Conservation (phyloP, 2,329 filamentous ascomycete genomes). For the Alternaria solani region DNA sequence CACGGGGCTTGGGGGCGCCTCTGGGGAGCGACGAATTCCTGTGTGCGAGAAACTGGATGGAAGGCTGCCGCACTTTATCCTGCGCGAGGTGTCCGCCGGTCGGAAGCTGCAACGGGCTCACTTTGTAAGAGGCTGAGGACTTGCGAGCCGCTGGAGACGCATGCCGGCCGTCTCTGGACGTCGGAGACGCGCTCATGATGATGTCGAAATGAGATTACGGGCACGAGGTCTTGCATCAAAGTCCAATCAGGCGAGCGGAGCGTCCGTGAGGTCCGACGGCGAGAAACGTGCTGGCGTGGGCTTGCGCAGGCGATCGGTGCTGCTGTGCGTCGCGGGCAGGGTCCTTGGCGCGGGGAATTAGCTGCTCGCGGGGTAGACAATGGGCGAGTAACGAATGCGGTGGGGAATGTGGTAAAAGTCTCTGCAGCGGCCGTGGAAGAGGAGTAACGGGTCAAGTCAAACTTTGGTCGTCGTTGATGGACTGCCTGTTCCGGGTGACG, state of each 20-base stretch:
- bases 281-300: conserved; percentile 35
- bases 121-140: conserved; percentile 24
- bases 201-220: conserved; percentile 22
- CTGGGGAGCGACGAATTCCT: conserved; percentile 40
- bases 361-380: conserved; percentile 22
- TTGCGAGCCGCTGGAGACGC: conserved; percentile 37
- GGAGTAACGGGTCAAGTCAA: not conserved
- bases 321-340: conserved; percentile 34
- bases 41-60: conserved; percentile 50
- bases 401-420: not conserved
- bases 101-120: conserved; percentile 40
- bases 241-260: conserved; percentile 30
- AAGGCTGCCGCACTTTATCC: conserved; percentile 46
- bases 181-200: conserved; percentile 49
- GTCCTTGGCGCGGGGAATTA: conserved; percentile 43
- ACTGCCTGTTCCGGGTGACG: conserved; percentile 25
- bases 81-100: conserved; percentile 28
- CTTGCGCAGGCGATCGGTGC: conserved; percentile 35
- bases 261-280: conserved; percentile 21
- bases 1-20: conserved; percentile 45
- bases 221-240: conserved; percentile 31
- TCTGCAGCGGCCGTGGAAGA: conserved; percentile 2
- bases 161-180: conserved; percentile 36
- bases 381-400: conserved; percentile 7
- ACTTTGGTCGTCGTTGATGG: conserved; percentile 4